A percentile compares a stretch with the other conserved stretches of the same genome.
Evolutionary conservation across 345 rosid species (phyloP).

Genomic region (Linum lewisii): DNA sequence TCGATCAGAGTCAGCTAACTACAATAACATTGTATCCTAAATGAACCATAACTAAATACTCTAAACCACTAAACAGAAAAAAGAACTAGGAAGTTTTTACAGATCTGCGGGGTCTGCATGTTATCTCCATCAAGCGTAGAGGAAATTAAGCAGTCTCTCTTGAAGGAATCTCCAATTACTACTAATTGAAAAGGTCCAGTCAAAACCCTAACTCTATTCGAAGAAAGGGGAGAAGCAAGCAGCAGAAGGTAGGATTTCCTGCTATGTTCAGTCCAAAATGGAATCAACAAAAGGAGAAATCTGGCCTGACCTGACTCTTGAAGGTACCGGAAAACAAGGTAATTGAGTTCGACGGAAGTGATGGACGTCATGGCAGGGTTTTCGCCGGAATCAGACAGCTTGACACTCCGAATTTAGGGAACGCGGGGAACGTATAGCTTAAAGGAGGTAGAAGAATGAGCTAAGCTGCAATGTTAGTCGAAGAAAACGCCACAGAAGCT

Average conservation of each 20-base stretch:
- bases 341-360: conserved; percentile 78
- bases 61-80: background rate
- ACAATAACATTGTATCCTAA: background rate
- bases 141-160: background rate
- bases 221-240: background rate
- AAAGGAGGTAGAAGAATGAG: background rate
- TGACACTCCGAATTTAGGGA: background rate
- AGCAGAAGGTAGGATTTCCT: background rate
- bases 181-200: background rate
- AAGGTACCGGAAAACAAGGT: conserved; percentile 85
- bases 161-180: background rate
- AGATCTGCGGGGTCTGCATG: conserved; percentile 14
- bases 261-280: background rate
- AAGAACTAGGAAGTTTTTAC: background rate
- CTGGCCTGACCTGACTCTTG: conserved; percentile 65
- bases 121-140: background rate
- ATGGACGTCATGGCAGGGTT: conserved; percentile 43
- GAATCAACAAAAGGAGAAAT: background rate
- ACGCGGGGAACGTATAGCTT: background rate
- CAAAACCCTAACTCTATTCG: conserved; percentile 15
- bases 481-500: background rate
- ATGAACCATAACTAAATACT: background rate
- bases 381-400: background rate
- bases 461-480: background rate
- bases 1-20: background rate